These are phyloP conservation scores for Oryza officinalis DNA, from an alignment of 176 grass and related monocot genomes.

Conservation along the genomic window DNA sequence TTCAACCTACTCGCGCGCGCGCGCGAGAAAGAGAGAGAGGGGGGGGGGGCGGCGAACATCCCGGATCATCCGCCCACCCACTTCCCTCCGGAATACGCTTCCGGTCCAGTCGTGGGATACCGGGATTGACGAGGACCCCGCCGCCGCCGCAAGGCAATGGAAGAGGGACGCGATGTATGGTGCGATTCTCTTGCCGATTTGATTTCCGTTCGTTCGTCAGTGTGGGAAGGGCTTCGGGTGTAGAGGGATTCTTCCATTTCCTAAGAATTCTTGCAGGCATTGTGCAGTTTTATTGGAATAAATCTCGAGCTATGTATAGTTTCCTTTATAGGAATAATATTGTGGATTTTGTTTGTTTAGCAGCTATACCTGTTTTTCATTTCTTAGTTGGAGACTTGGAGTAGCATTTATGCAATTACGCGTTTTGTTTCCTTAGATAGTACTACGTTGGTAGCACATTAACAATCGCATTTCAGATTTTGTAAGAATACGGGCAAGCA, in stretches of 20 bases:
- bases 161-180: conserved; percentile 7
- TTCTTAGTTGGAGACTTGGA: not conserved
- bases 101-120: not conserved
- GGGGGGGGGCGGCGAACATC: too few relatives aligned
- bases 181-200: conserved; percentile 4
- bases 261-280: not conserved
- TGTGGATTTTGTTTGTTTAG: not conserved
- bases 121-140: not conserved
- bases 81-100: not conserved
- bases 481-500: not conserved
- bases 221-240: not conserved
- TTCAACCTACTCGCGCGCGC: too few relatives aligned
- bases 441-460: not conserved
- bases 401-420: not conserved
- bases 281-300: not conserved
- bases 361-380: not conserved
- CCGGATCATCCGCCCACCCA: not conserved
- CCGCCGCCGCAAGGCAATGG: not conserved
- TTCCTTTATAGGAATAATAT: not conserved
- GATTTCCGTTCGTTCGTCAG: not conserved
- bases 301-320: not conserved
- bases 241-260: not conserved
- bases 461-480: not conserved
- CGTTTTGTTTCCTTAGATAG: not conserved
- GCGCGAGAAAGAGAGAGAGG: too few relatives aligned